Conservation (phyloP, 2,329 filamentous ascomycete genomes). For the Corinectria fuckeliana region DNA sequence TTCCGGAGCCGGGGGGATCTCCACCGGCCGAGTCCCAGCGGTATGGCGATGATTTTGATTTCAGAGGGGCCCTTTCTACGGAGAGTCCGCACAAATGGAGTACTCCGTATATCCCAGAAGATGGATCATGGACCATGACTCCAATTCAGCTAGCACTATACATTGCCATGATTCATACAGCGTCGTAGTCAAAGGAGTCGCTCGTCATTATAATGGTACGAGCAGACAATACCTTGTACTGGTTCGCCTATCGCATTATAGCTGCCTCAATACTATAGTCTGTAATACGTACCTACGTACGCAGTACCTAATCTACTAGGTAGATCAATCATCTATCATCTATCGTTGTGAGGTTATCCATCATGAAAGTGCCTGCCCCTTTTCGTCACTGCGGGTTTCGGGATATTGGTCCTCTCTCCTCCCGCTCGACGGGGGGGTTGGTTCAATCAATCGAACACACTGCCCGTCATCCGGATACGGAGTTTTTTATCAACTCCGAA, state of each 20-base stretch:
- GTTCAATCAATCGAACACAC: neutral
- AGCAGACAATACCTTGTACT: neutral
- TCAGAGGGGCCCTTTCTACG: neutral
- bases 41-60: slow-evolving; percentile 7
- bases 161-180: neutral
- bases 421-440: neutral
- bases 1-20: slow-evolving; percentile 15
- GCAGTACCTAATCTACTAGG: too few relatives aligned
- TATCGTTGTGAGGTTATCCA: neutral
- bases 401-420: neutral
- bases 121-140: neutral
- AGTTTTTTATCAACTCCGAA: neutral
- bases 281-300: too few relatives aligned
- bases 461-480: neutral
- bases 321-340: neutral
- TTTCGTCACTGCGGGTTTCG: neutral
- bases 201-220: neutral
- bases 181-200: neutral
- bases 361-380: neutral
- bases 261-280: neutral
- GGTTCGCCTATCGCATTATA: slow-evolving; percentile 6
- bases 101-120: neutral
- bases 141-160: neutral
- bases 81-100: neutral
- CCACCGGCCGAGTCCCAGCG: slow-evolving; percentile 22